Evolutionary conservation across 2,329 filamentous ascomycete species (phyloP).

Genomic region (Phaeosphaeriaceae sp.): DNA sequence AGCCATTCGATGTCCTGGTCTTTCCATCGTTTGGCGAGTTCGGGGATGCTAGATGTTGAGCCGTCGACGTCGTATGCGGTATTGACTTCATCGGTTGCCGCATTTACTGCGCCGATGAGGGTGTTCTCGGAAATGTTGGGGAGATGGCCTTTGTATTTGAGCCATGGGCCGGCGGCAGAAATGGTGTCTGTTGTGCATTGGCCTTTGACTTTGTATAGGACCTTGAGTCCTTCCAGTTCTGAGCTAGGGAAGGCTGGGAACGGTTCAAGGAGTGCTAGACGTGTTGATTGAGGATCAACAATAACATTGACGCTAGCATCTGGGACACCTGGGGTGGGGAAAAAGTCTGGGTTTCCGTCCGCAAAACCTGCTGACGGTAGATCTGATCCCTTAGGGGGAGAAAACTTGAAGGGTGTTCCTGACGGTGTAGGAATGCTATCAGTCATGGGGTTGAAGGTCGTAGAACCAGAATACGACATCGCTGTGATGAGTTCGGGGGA

Average conservation of each 20-base stretch:
- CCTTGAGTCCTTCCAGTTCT: constrained; percentile 78
- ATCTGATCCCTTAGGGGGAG: constrained; percentile 68
- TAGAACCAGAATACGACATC: constrained; percentile 89
- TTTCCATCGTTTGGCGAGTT: constrained; percentile 86
- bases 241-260: constrained; percentile 80
- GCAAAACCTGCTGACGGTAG: constrained; percentile 79
- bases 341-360: constrained; percentile 74
- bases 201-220: constrained; percentile 94
- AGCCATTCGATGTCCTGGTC: constrained; percentile 79
- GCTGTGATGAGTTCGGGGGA: constrained; percentile 97
- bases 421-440: constrained; percentile 81
- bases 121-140: constrained; percentile 98
- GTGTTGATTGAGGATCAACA: constrained; percentile 85
- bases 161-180: constrained; percentile 93
- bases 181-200: constrained; percentile 99
- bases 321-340: constrained; percentile 73
- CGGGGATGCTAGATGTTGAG: constrained; percentile 77
- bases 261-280: constrained; percentile 88
- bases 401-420: constrained; percentile 84
- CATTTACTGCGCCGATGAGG: constrained; percentile 92
- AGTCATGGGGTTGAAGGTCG: constrained; percentile 94
- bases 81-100: constrained; percentile 90
- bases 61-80: constrained; percentile 87
- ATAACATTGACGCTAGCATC: constrained; percentile 74
- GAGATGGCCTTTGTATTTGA: constrained; percentile 99